A percentile compares a stretch with the other conserved stretches of the same genome.
Evolutionary conservation across 495 filamentous ascomycete genomes (phyloP).

Genomic region (Podospora tetraspora): DNA sequence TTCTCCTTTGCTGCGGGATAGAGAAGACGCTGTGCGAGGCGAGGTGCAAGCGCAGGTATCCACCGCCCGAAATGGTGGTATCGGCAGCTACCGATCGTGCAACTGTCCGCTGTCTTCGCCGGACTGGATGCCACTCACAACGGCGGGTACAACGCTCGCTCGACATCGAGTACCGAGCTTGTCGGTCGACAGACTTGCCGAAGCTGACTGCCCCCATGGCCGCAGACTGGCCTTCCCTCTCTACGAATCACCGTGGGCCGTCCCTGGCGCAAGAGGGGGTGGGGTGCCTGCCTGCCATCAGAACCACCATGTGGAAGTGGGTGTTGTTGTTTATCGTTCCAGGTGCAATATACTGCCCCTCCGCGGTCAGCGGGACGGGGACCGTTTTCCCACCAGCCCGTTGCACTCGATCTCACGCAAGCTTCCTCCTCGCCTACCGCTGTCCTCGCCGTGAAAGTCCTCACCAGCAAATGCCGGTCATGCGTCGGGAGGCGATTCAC

Average conservation of each 20-base stretch:
- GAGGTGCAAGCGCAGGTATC: constrained; percentile 9
- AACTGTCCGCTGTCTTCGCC: constrained; percentile 27
- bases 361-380: constrained; percentile 26
- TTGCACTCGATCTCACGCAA: not conserved
- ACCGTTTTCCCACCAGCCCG: constrained; percentile 30
- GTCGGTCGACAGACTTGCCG: constrained; percentile 16
- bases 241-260: constrained; percentile 16
- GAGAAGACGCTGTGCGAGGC: constrained; percentile 3
- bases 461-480: constrained; percentile 17
- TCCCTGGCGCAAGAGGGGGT: constrained; percentile 6
- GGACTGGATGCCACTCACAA: constrained; percentile 14
- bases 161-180: constrained; percentile 1
- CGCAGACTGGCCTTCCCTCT: constrained; percentile 19
- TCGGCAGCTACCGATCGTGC: constrained; percentile 29
- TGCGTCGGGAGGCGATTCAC: constrained; percentile 19
- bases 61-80: constrained; percentile 11
- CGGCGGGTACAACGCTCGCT: constrained; percentile 18
- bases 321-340: constrained; percentile 23
- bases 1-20: constrained; percentile 2
- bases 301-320: not conserved
- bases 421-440: constrained; percentile 4
- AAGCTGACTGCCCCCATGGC: constrained; percentile 18
- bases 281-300: constrained; percentile 12
- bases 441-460: not conserved
- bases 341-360: constrained; percentile 28